Evolutionary conservation across 768 basidiomycete species (phyloP).

Genomic region (Cyathus striatus): DNA sequence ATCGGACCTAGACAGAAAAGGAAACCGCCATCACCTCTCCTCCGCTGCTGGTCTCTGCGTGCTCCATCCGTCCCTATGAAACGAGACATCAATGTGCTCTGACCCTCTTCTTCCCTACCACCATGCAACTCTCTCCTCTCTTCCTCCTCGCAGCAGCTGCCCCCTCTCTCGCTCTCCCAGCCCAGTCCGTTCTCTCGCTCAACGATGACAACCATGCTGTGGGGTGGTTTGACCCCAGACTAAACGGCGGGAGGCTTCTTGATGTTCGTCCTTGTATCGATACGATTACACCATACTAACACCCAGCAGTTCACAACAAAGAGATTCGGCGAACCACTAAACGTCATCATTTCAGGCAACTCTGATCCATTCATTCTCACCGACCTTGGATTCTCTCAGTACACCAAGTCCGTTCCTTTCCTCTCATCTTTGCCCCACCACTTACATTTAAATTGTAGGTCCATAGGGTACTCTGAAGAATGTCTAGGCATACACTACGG

Average conservation of each 20-base stretch:
- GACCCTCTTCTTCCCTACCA: background rate
- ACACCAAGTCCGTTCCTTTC: constrained; percentile 49
- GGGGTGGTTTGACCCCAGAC: constrained; percentile 64
- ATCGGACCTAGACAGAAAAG: background rate
- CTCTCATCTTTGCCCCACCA: background rate
- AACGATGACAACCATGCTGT: background rate
- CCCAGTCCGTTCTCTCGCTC: background rate
- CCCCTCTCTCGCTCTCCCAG: background rate
- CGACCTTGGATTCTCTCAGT: constrained; percentile 62
- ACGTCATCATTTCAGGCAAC: constrained; percentile 72
- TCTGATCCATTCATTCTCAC: constrained; percentile 82
- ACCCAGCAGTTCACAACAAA: constrained; percentile 54
- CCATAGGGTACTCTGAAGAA: constrained; percentile 78
- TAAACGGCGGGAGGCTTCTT: constrained; percentile 67
- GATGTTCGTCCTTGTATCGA: constrained; percentile 49
- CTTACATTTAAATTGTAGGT: constrained; percentile 31
- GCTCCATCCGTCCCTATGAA: background rate
- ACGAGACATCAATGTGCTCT: too few relatives aligned
- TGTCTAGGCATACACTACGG: constrained; percentile 80
- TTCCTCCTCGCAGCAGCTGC: background rate
- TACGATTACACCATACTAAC: background rate
- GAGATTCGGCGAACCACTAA: constrained; percentile 74
- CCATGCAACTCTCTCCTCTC: background rate
- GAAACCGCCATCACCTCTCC: background rate
- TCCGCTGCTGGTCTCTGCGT: background rate